A percentile compares a stretch with the other conserved stretches of the same genome.
Conservation (phyloP, 257 asterid genomes). For the Plectranthus barbatus region DNA sequence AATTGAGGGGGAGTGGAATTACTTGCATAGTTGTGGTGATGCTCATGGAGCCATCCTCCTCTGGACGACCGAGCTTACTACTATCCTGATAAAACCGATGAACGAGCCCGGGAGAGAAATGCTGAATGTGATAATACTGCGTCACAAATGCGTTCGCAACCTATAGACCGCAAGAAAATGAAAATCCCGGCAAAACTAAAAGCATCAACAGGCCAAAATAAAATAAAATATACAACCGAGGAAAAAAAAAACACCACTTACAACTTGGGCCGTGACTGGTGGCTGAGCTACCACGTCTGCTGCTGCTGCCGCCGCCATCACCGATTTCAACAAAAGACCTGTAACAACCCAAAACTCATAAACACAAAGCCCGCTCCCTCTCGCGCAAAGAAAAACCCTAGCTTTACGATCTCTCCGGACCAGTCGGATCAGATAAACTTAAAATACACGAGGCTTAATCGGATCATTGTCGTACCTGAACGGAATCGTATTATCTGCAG, state of each 20-base stretch:
- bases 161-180: conserved; percentile 25
- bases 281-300: conserved; percentile 34
- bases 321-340: conserved; percentile 28
- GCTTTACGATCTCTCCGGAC: conserved; percentile 6
- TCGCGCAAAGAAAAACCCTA: neutral
- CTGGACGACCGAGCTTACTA: conserved; percentile 91
- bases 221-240: neutral
- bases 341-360: conserved; percentile 17
- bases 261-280: conserved; percentile 58
- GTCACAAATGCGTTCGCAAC: conserved; percentile 91
- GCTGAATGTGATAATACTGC: conserved; percentile 85
- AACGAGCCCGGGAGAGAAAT: conserved; percentile 69
- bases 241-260: conserved; percentile 20
- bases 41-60: conserved; percentile 69
- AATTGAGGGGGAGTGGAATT: conserved; percentile 10
- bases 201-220: neutral
- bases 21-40: conserved; percentile 83
- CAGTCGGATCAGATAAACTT: neutral
- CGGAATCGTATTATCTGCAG: conserved; percentile 19
- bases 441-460: neutral
- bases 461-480: conserved; percentile 45
- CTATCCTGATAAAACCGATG: conserved; percentile 75
- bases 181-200: neutral
- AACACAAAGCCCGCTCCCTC: conserved; percentile 4
- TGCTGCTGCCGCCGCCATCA: conserved; percentile 56